Base-by-base conservation (phyloP, 2,329 filamentous ascomycete species). In the Sporothrix luriei region DNA sequence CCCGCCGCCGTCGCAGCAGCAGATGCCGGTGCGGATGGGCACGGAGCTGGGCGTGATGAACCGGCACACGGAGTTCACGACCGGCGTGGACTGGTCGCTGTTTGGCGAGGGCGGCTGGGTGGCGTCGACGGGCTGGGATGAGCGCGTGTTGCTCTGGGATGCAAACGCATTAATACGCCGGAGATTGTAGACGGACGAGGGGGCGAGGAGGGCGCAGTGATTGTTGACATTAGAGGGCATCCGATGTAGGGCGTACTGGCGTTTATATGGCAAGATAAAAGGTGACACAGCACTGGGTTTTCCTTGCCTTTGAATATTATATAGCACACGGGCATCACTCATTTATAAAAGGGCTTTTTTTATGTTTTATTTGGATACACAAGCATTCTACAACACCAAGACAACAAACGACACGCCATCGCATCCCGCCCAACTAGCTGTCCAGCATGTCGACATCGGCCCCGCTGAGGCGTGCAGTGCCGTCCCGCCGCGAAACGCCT, bases 101-200 rank as follows among this genome's bases (percentile, higher is more conserved):
- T 99, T 99, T 79, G 95, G 95, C 4, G 91, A 88, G 29, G 94
- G 97, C 73, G 95, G 95, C 5, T 99, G 95, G 95, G 94, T 94
- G 74, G 94, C 95, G 2, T 96, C 92, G 72, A 92, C 91, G 1
- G 94, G 93, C 0, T 99, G 95, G 95, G 95, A 99, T 76, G 93
- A 97, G 81, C 86, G 89, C 75, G 85, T 99, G 13, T 82, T 96
- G 75, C 87, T 99, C 6, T 99, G 94, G 94, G 95, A 99, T 82
- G 91, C 94, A 51, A 89, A 84, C 72, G 80, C 82, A 73, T 73
- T 86, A 49, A 77, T 80, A 67, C 72, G 75, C 49, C 73, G 74
- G 68, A 43, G 61, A 51, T 13, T 54, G 21, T 68, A 46, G 46
- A n/a, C 29, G n/a, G 62, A 9, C 7, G 29, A 51, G 19, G 16